Percentiles rank a stretch among this genome's conserved stretches.
phyloP scores from a whole-genome alignment of 129 eudicot species.

The Arctium lappa region DNA sequence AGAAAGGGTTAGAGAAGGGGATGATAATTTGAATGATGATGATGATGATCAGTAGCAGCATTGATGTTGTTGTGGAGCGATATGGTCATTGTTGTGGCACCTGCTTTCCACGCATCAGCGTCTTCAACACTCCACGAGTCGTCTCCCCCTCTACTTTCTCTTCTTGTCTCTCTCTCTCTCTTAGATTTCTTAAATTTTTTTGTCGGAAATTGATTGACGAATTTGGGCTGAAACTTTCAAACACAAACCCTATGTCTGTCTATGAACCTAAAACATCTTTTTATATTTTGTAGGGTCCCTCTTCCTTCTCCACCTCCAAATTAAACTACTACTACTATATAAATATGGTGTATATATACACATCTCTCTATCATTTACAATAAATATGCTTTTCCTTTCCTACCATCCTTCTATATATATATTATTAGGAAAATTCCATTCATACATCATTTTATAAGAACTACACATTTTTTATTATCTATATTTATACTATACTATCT shows the following conservation, averaged over 20 bases:
- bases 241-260: constrained; percentile 11
- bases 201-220: constrained; percentile 18
- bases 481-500: no score
- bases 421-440: neutral
- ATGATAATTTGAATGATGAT: neutral
- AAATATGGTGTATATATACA: no score
- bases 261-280: neutral
- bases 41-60: neutral
- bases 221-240: constrained; percentile 27
- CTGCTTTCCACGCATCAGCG: constrained; percentile 67
- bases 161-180: neutral
- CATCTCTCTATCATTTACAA: no score
- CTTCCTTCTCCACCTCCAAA: neutral
- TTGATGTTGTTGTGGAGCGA: constrained; percentile 12
- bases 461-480: no score
- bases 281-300: neutral
- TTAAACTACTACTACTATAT: neutral
- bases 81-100: constrained; percentile 34
- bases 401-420: neutral
- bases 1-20: neutral
- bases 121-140: constrained; percentile 54
- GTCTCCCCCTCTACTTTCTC: constrained; percentile 6
- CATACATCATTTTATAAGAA: no score
- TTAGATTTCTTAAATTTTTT: neutral
- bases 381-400: neutral